Percentiles rank a stretch among this genome's conserved stretches.
phyloP scores from a whole-genome alignment of 1,284 basidiomycete genomes.

The Waitea zeae region DNA sequence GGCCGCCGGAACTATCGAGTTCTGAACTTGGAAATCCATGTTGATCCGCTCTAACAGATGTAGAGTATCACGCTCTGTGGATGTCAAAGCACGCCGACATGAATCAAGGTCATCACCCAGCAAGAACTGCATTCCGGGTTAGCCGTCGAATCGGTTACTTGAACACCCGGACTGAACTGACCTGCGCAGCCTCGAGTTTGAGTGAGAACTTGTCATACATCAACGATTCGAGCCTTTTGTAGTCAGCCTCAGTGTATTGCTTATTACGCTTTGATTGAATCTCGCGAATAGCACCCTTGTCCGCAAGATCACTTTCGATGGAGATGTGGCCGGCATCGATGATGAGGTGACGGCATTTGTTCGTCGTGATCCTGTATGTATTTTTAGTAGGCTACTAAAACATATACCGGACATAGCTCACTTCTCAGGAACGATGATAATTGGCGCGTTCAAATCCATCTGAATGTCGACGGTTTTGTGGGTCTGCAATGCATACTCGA shows the following conservation, averaged over 20 bases:
- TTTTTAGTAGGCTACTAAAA: slow-evolving; percentile 2
- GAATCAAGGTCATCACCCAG: slow-evolving; percentile 76
- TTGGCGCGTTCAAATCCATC: slow-evolving; percentile 93
- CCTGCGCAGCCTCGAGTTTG: slow-evolving; percentile 81
- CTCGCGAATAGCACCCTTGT: slow-evolving; percentile 67
- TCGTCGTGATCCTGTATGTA: slow-evolving; percentile 46
- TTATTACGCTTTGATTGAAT: slow-evolving; percentile 78
- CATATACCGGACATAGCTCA: slow-evolving; percentile 16
- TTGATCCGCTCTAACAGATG: slow-evolving; percentile 92
- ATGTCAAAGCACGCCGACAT: slow-evolving; percentile 63
- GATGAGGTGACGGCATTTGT: slow-evolving; percentile 75
- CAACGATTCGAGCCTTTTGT: slow-evolving; percentile 73
- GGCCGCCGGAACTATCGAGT: slow-evolving; percentile 83
- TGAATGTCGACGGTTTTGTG: slow-evolving; percentile 95
- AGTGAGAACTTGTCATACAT: slow-evolving; percentile 95
- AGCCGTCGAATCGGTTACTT: slow-evolving; percentile 2
- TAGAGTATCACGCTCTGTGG: slow-evolving; percentile 39
- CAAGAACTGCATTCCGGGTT: slow-evolving; percentile 45
- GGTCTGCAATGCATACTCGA: slow-evolving; percentile 85
- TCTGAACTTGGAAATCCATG: slow-evolving; percentile 83
- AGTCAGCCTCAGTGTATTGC: slow-evolving; percentile 84
- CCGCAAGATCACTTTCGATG: slow-evolving; percentile 79
- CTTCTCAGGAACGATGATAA: slow-evolving; percentile 96
- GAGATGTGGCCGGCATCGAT: slow-evolving; percentile 96
- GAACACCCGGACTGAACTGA: slow-evolving; percentile 15